Evolutionary conservation across 2,329 filamentous ascomycete species (phyloP).

Genomic region (Arthrobotrys entomopaga): DNA sequence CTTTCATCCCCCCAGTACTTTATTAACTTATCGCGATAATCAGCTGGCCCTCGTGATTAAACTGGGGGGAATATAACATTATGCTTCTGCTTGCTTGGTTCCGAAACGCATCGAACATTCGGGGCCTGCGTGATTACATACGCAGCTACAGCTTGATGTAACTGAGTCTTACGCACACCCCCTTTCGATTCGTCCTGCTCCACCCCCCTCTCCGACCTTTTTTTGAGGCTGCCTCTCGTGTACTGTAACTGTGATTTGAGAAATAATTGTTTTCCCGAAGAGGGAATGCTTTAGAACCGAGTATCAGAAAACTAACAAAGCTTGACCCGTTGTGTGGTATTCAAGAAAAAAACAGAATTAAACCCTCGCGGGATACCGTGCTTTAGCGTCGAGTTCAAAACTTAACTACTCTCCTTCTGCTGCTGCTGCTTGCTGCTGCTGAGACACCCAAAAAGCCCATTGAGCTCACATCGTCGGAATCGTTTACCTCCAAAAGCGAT

Average conservation of each 20-base stretch:
- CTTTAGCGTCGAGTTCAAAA: conserved; percentile 40
- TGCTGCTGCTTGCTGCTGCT: not conserved
- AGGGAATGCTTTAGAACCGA: conserved; percentile 22
- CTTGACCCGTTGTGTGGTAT: conserved; percentile 38
- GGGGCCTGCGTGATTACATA: conserved; percentile 48
- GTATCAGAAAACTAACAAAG: conserved; percentile 11
- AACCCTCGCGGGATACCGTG: conserved; percentile 26
- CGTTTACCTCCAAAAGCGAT: conserved; percentile 10
- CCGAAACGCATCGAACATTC: not conserved
- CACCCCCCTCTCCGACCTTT: conserved; percentile 9
- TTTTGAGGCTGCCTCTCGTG: conserved; percentile 30
- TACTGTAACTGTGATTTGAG: conserved; percentile 11
- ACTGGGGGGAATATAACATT: not conserved
- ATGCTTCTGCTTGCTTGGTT: not conserved
- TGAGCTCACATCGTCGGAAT: conserved; percentile 32
- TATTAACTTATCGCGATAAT: conserved; percentile 35
- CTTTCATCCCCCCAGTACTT: too few species aligned
- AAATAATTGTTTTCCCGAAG: conserved; percentile 33
- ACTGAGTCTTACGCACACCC: conserved; percentile 38
- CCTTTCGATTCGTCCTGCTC: not conserved
- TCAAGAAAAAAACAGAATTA: conserved; percentile 22
- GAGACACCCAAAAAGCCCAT: not conserved
- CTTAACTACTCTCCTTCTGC: not conserved
- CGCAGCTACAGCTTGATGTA: conserved; percentile 43
- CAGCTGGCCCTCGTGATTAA: not conserved